phyloP scores from a whole-genome alignment of 371 early-diverging fungal genomes.

The Choanephora cucurbitarum region DNA sequence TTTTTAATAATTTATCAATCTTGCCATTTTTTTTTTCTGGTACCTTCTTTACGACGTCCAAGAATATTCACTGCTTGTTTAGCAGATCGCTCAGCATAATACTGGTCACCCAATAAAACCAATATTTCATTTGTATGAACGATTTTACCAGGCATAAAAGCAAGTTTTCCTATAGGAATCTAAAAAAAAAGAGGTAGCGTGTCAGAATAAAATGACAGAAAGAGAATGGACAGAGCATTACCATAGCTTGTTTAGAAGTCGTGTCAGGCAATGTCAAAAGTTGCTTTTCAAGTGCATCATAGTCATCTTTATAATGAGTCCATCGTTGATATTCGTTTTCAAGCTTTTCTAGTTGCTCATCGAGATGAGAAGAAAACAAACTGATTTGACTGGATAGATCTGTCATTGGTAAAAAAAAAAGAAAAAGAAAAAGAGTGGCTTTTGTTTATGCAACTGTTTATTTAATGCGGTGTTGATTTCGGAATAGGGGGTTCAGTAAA shows the following conservation, averaged over 20 bases:
- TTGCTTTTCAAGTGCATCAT: conserved; percentile 53
- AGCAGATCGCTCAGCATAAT: conserved; percentile 85
- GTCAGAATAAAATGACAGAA: conserved; percentile 1
- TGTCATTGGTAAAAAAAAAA: conserved; percentile 2
- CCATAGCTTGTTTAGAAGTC: conserved; percentile 57
- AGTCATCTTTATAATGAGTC: conserved; percentile 54
- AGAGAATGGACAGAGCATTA: conserved; percentile 13
- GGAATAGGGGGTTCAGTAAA: conserved; percentile 20
- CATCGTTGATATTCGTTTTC: conserved; percentile 28
- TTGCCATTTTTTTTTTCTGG: not conserved
- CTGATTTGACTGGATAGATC: conserved; percentile 19
- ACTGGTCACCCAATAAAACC: conserved; percentile 87
- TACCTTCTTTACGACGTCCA: conserved; percentile 69
- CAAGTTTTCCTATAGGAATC: conserved; percentile 82
- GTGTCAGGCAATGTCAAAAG: conserved; percentile 56
- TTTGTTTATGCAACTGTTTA: too few relatives aligned
- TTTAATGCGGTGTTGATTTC: too few relatives aligned
- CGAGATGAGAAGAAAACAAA: conserved; percentile 15
- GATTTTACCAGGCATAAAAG: conserved; percentile 88
- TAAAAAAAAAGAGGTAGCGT: conserved; percentile 21
- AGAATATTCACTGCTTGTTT: conserved; percentile 77
- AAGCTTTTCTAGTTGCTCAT: conserved; percentile 14
- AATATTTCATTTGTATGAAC: conserved; percentile 89
- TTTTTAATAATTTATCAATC: not conserved
- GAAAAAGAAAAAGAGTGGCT: conserved; percentile 1